Evolutionary conservation across 441 rosid species (phyloP).

Genomic region (Populus hybrid): DNA sequence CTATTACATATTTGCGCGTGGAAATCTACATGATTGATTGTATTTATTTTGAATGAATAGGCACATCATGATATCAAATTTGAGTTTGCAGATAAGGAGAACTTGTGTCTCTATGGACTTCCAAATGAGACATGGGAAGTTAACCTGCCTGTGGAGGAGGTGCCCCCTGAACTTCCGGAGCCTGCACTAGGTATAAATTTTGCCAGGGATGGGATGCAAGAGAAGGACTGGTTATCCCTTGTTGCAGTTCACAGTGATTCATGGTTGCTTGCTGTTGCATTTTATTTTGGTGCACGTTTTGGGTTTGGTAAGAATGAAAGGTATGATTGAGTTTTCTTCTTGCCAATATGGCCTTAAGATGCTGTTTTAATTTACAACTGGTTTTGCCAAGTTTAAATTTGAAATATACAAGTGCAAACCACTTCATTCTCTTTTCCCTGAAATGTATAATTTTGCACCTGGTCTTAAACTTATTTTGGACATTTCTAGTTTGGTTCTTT

Average conservation of each 20-base stretch:
- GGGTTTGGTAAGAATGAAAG: slow-evolving; percentile 91
- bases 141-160: slow-evolving; percentile 94
- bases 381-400: neutral
- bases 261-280: slow-evolving; percentile 92
- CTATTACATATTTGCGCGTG: neutral
- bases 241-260: slow-evolving; percentile 98
- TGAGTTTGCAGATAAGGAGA: slow-evolving; percentile 70
- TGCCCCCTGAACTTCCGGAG: slow-evolving; percentile 98
- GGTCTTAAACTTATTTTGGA: neutral
- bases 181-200: slow-evolving; percentile 96
- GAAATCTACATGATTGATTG: no score
- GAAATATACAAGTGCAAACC: neutral
- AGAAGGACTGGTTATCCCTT: slow-evolving; percentile 88
- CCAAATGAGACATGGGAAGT: slow-evolving; percentile 96
- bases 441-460: neutral
- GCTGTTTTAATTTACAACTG: neutral
- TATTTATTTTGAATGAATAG: no score
- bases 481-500: neutral
- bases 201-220: slow-evolving; percentile 97
- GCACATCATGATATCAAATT: slow-evolving; percentile 1
- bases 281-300: slow-evolving; percentile 90
- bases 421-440: neutral
- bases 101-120: slow-evolving; percentile 86
- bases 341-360: neutral
- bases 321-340: slow-evolving; percentile 33